These are phyloP conservation scores for Fusarium solani-melongenae DNA, from an alignment of 2,329 filamentous ascomycete species.

Conservation along the genomic window DNA sequence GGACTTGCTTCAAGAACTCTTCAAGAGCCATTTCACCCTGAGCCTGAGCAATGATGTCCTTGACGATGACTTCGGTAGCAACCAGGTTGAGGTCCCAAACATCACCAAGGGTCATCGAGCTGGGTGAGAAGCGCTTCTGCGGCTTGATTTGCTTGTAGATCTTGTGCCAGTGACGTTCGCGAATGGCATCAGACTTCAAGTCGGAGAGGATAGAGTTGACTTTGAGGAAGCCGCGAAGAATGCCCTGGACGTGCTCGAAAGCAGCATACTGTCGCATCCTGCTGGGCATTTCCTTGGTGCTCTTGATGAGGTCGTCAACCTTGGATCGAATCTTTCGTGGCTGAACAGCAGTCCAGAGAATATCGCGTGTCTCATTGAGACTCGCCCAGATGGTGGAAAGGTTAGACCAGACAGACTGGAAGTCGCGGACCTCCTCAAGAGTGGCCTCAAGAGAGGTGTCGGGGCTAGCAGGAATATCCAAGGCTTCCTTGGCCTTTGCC, in stretches of 20 bases:
- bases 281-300: constrained; percentile 99
- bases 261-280: constrained; percentile 99
- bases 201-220: constrained; percentile 90
- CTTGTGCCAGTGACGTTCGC: constrained; percentile 96
- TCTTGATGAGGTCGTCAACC: constrained; percentile 93
- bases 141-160: constrained; percentile 97
- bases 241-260: constrained; percentile 97
- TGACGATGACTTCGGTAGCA: constrained; percentile 86
- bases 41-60: constrained; percentile 93
- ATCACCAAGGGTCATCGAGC: constrained; percentile 96
- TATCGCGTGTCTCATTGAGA: constrained; percentile 91
- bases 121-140: constrained; percentile 90
- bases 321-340: constrained; percentile 91
- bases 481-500: constrained; percentile 93
- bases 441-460: constrained; percentile 87
- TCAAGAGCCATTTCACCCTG: constrained; percentile 98
- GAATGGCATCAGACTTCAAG: constrained; percentile 94
- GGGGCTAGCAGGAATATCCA: constrained; percentile 84
- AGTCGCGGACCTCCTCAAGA: constrained; percentile 96
- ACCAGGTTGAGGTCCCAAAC: constrained; percentile 97
- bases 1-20: constrained; percentile 95
- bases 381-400: constrained; percentile 97
- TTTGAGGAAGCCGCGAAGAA: constrained; percentile 88
- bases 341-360: constrained; percentile 94
- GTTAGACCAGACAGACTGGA: constrained; percentile 98